phyloP scores from a whole-genome alignment of 192 early-diverging fungal genomes.

The Mortierella hygrophila region DNA sequence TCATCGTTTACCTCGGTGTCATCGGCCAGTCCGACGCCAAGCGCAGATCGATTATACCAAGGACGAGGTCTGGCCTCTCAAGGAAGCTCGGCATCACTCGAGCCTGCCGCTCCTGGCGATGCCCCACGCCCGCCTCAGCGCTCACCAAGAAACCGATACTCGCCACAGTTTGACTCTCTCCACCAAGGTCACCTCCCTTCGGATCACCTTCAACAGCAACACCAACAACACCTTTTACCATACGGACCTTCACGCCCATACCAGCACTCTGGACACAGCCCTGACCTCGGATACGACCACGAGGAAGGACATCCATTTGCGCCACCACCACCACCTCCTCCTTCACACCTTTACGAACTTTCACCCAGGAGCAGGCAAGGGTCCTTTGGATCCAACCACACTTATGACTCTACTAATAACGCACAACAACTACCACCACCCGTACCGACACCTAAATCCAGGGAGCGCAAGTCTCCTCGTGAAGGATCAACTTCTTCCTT shows the following conservation, averaged over 20 bases:
- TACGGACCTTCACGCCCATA: constrained; percentile 1
- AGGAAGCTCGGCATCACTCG: constrained; percentile 32
- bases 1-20: constrained; percentile 44
- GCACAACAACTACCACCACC: constrained; percentile 13
- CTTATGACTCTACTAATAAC: constrained; percentile 7
- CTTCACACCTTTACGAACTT: background rate
- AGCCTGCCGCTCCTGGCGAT: constrained; percentile 6
- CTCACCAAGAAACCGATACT: constrained; percentile 2
- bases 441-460: constrained; percentile 31
- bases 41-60: constrained; percentile 47
- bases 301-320: background rate
- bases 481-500: constrained; percentile 26
- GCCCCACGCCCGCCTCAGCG: background rate
- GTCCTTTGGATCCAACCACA: constrained; percentile 20
- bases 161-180: constrained; percentile 1
- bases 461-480: constrained; percentile 12
- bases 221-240: background rate
- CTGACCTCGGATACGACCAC: constrained; percentile 2
- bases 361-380: constrained; percentile 31
- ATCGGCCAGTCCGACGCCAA: constrained; percentile 19
- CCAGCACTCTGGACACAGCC: background rate
- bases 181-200: background rate
- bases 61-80: constrained; percentile 20
- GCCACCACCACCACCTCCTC: background rate
- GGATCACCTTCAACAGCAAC: background rate